Base-by-base conservation (phyloP, 441 rosid species). In the Biscutella laevigata region DNA sequence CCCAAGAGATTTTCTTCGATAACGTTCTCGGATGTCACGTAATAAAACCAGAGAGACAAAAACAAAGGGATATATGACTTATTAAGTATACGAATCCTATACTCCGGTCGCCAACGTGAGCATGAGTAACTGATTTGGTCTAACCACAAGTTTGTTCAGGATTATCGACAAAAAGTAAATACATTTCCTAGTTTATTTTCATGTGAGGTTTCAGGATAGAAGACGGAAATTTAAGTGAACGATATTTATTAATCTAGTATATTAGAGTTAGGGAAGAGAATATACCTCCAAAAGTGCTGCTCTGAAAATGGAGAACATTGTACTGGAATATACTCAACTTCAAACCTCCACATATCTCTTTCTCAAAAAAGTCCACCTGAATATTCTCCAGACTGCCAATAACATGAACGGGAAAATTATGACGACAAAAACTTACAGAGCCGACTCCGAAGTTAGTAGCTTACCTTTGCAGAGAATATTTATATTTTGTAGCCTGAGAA, bases 361-460 rank as follows among this genome's bases (percentile, higher is more conserved):
- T 78, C 70, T 74, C 81, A 76, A 91, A 81, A 51, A 84, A 61
- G 39, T 78, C 80, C 59, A 74, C 81, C 75, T 87, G 96, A 77
- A 77, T 73, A 67, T 74, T 80, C 90, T 87, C 98, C 81, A 84
- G 69, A 83, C 98, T 91, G 94, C 79, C 77, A 87, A 68, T 67
- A 63, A 51, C 14, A 58, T 35, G 5, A 28, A 59, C 4, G 16
- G 43, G 6, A 16, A 13, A 10, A 13, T 53, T 45, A 51, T 5
- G 24, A 58, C 29, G 21, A 29, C 0, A 12, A 36, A 49, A 30
- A 2, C 17, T 32, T 25, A 15, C 53, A 34, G 28, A 34, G 30
- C 53, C 42, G 13, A 30, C 27, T 44, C 37, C 11, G 27, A 64
- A 45, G 57, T 19, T 32, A 16, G 65, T 27, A 53, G 51, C 62